Base-by-base conservation (phyloP, 73 alveolate genomes). In the Paramecium octaurelia region DNA sequence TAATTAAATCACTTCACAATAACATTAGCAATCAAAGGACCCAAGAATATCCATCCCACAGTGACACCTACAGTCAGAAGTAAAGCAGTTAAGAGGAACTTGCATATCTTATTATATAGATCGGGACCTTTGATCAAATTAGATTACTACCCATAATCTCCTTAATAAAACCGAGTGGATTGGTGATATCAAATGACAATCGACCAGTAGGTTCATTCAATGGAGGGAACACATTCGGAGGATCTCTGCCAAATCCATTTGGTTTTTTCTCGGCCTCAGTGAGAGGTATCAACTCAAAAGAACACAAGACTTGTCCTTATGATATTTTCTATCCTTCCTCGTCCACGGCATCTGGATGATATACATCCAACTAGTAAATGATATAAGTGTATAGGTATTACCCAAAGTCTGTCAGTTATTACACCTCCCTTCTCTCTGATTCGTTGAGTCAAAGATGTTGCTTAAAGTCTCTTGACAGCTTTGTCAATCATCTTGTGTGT, bases 191-290 rank as follows among this genome's bases (percentile, higher is more conserved):
- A 77, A 95, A 94, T 12, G 70, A 34, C 38, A 95, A 31, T 95
- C 98, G 92, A 12, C 98, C 98, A 6, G 95, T 86, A 16, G 98
- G 98, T 42, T 95, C 98, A 43, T 92, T 93, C 20, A 95, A 69
- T 18, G 93, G 92, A 16, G 98, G 98, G 85, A 84, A 95, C 29
- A 85, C 89, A 94, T 95, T 95, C 8, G 98, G 98, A 21, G 97
- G 93, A 70, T 95, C 96, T 92, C 97, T 92, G 5, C 98, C 98
- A 38, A 20, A 70, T 12, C 97, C 98, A 94, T 95, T 95, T 12
- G 77, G 84, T 34, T 68, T 46, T 36, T 92, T 93, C 31, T 87
- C 94, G 23, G 97, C 96, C 12, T 85, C 92, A 27, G 58, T 40
- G 18, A 89, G 75, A 8, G 98, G 98, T 70, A 95, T 20, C 7